Evolutionary conservation across 1,284 basidiomycete species (phyloP), one percentile per base, ranked within the genome.

Genomic region (Phenoliferia sp.): DNA sequence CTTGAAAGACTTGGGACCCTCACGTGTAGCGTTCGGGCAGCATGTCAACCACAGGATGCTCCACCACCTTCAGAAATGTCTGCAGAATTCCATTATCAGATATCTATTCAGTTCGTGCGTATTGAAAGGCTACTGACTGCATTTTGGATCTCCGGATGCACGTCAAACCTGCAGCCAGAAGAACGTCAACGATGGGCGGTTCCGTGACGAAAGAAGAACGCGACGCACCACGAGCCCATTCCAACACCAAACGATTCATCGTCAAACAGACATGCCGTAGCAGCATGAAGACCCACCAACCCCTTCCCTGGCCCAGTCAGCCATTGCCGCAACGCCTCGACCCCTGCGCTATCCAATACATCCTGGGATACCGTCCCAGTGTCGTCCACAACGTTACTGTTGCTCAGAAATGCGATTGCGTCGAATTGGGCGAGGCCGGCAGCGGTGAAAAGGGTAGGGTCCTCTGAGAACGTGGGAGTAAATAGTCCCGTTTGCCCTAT

Each of bases 261-360:
- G 34, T 69, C 64, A 57, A 73, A 73, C 3, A 73, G 34, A 48
- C 72, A 73, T 1, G 72, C 72, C 5, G 63, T 66, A 2, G 63
- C 69, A 3, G 72, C 69, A 35, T 73, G 72, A 71, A 50, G 3
- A 6, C 28, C 55, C 7, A 15, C 28, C 2, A 56, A 32, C 10
- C 28, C 28, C 31, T n/a, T 50, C 4, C 71, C 71, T 3, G 69
- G 67, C 0, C 33, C 61, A 1, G 56, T 60, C 10, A 73, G 32
- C 72, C 72, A 73, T 4, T 64, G 34, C 17, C 31, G 44, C 6
- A 73, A 61, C 10, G 69, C 72, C 19, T n/a, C 50, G 29, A 69
- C 55, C 4, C 69, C 67, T 2, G 33, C 34, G 15, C 44, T 31
- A 26, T 57, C 34, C 56, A 63, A 48, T 3, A 63, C 62, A 19